Evolutionary conservation across 768 basidiomycete species (phyloP), one percentile per base, ranked within the genome.

Genomic region (Exsudoporus frostii): DNA sequence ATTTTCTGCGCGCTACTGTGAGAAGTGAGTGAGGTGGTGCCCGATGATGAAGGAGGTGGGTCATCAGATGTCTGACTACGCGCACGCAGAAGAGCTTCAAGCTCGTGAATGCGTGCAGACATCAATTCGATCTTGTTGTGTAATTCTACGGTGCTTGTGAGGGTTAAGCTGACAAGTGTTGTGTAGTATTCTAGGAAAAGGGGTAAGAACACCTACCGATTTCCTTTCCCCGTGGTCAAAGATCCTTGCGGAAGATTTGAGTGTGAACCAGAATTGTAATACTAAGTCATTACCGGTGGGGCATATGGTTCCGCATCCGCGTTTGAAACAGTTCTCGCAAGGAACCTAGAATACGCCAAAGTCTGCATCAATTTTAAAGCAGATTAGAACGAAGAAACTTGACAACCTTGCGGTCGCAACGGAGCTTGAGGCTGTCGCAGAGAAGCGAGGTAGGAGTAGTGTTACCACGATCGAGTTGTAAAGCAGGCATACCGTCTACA

Each of bases 221-320:
- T 83, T n/a, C 81, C 80, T 62, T 80, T 85, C 20, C 82, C 85
- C 22, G 79, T 76, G 5, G 78, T 77, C 55, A 82, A 70, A 9
- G 76, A 77, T 19, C 81, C 83, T 85, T 50, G 14, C 33, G 13
- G 27, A 7, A 17, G 7, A 40, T 43, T 39, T 48, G 19, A 60
- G 53, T 34, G 34, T 29, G 9, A 38, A 47, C 33, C 14, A 34
- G 27, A n/a, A 46, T 49, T 57, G 41, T 36, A 33, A 45, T 32
- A 59, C 25, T 10, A n/a, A 25, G 24, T 34, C 20, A 25, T 56
- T 58, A 85, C 88, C 88, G 51, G 85, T 81, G n/a, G 88, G 88
- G 69, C 88, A 91, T 51, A 90, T 85, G 17, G 81, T 74, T 22
- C 81, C 82, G 62, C 87, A 90, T 32, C 88, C 88, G 62, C 88